phyloP scores from a whole-genome alignment of 1,139 yeast species.

The Nakaseomyces delphensis region DNA sequence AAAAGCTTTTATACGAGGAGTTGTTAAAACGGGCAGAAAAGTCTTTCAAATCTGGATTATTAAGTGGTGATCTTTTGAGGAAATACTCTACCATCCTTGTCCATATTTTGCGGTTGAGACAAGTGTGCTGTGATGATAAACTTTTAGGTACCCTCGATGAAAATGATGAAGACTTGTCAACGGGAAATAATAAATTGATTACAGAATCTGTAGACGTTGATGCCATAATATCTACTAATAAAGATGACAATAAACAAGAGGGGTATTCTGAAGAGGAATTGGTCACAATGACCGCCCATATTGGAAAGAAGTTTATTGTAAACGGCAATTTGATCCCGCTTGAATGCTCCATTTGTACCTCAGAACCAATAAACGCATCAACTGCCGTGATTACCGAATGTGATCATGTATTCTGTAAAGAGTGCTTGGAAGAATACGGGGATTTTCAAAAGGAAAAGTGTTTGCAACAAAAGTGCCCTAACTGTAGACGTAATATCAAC shows the following conservation, averaged over 20 bases:
- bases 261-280: slow-evolving; percentile 20
- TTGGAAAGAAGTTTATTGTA: slow-evolving; percentile 30
- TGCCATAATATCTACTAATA: slow-evolving; percentile 8
- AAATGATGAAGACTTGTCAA: slow-evolving; percentile 34
- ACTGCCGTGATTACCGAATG: slow-evolving; percentile 67
- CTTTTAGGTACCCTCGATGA: slow-evolving; percentile 39
- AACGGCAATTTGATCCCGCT: slow-evolving; percentile 38
- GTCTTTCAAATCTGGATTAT: slow-evolving; percentile 55
- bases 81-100: slow-evolving; percentile 74
- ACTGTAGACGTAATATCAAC: slow-evolving; percentile 36
- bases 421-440: slow-evolving; percentile 67
- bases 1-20: slow-evolving; percentile 58
- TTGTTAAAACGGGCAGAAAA: slow-evolving; percentile 60
- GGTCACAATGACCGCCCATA: slow-evolving; percentile 31
- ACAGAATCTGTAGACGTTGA: slow-evolving; percentile 19
- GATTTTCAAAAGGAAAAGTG: slow-evolving; percentile 32
- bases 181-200: slow-evolving; percentile 29
- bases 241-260: slow-evolving; percentile 6
- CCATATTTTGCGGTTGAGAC: slow-evolving; percentile 75
- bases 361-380: slow-evolving; percentile 46
- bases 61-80: slow-evolving; percentile 60
- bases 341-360: slow-evolving; percentile 83
- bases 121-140: slow-evolving; percentile 78
- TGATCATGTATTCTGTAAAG: slow-evolving; percentile 69
- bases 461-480: slow-evolving; percentile 43